Percentiles rank a stretch among this genome's conserved stretches.
These are phyloP conservation scores for Anisodus acutangulus DNA, from an alignment of 257 asterid genomes.

Conservation along the genomic window DNA sequence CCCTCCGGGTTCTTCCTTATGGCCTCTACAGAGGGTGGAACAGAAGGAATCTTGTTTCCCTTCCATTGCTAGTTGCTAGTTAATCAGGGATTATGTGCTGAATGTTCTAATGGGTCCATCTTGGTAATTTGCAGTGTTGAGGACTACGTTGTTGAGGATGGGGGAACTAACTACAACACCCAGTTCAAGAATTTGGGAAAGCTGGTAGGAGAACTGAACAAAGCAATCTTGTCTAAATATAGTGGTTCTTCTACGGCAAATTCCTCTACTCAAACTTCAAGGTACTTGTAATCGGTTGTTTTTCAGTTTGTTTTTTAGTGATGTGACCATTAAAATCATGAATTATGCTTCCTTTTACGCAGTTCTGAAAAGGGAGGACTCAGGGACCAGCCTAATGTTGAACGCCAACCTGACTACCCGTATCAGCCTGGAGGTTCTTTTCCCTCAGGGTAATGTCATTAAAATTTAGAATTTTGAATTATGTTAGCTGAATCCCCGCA, in stretches of 20 bases:
- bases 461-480: no score
- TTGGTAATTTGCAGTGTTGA: constrained; percentile 46
- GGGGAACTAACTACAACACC: constrained; percentile 49
- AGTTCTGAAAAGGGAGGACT: constrained; percentile 26
- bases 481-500: no score
- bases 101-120: neutral
- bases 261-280: constrained; percentile 41
- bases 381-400: constrained; percentile 25
- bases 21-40: neutral
- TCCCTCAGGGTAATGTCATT: constrained; percentile 34
- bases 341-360: neutral
- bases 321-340: constrained; percentile 23
- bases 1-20: neutral
- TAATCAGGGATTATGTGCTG: neutral
- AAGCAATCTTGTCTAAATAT: constrained; percentile 48
- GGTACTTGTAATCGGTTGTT: constrained; percentile 39
- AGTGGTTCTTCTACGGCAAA: constrained; percentile 41
- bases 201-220: constrained; percentile 54
- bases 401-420: neutral
- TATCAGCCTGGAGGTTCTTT: constrained; percentile 26
- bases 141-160: constrained; percentile 54
- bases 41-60: neutral
- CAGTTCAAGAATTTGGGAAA: constrained; percentile 75
- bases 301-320: neutral
- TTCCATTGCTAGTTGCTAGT: neutral